Percentiles rank a stretch among this genome's conserved stretches.
Evolutionary conservation across 2,329 filamentous ascomycete species (phyloP).

Genomic region (Fusarium phyllophilum): DNA sequence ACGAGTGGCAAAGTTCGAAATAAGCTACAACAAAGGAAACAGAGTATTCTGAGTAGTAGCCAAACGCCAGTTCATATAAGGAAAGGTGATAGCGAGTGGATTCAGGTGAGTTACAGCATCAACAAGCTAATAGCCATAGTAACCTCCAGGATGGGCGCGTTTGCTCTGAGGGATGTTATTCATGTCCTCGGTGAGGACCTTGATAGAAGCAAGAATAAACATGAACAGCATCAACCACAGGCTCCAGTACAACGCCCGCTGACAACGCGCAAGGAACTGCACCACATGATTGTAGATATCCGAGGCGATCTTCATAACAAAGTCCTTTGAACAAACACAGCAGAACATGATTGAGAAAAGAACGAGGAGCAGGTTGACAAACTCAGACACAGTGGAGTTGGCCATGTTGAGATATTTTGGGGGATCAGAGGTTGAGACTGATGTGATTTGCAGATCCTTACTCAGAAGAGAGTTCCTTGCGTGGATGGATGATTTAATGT

Average conservation of each 20-base stretch:
- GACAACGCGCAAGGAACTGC: not conserved
- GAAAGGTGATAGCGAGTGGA: accelerated
- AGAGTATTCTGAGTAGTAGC: not conserved
- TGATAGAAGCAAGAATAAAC: not conserved
- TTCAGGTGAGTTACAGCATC: not conserved
- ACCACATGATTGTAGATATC: not conserved
- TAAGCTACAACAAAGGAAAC: not conserved
- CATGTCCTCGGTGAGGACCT: not conserved
- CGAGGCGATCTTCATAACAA: accelerated
- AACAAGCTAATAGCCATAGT: not conserved
- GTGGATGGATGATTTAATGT: not conserved
- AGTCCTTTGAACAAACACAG: not conserved
- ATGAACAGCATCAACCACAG: not conserved
- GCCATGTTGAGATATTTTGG: not conserved
- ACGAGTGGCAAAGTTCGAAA: not conserved
- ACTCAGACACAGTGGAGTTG: accelerated
- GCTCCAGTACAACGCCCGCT: not conserved
- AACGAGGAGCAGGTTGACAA: not conserved
- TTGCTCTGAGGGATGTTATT: not conserved
- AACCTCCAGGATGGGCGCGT: not conserved
- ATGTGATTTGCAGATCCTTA: not conserved
- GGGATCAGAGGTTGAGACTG: accelerated
- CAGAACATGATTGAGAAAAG: not conserved
- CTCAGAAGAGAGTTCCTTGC: not conserved
- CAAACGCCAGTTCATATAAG: not conserved